phyloP scores from a whole-genome alignment of 1,284 basidiomycete genomes.

The Austropuccinia psidii region DNA sequence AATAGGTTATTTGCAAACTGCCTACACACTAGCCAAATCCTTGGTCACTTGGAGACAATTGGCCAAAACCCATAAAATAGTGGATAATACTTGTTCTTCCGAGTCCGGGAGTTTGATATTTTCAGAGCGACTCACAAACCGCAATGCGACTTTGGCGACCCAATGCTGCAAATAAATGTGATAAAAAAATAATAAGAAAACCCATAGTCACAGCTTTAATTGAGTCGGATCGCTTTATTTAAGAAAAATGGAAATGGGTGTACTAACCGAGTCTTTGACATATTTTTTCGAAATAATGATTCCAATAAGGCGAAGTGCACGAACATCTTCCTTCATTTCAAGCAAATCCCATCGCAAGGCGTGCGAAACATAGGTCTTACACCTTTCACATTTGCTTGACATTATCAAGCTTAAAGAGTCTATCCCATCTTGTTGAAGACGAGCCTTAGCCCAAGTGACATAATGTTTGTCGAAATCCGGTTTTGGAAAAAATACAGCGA shows the following conservation, averaged over 20 bases:
- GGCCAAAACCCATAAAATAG: slow-evolving; percentile 25
- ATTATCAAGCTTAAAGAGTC: slow-evolving; percentile 11
- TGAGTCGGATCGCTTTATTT: neutral
- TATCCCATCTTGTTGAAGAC: slow-evolving; percentile 15
- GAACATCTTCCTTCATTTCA: neutral
- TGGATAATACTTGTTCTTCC: slow-evolving; percentile 3
- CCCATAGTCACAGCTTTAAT: neutral
- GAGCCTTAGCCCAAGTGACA: slow-evolving; percentile 4
- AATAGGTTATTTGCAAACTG: neutral
- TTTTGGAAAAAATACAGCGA: slow-evolving; percentile 9
- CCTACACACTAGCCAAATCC: neutral
- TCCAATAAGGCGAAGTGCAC: slow-evolving; percentile 23
- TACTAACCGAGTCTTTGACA: slow-evolving; percentile 16
- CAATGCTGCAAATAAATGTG: neutral
- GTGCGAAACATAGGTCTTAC: neutral
- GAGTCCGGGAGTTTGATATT: neutral
- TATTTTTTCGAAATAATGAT: slow-evolving; percentile 27
- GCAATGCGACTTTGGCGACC: neutral
- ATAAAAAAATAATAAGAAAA: neutral
- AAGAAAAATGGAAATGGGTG: neutral
- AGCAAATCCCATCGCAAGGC: neutral
- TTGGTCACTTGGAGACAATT: slow-evolving; percentile 19
- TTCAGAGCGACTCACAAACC: neutral
- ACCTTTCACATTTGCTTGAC: slow-evolving; percentile 8
- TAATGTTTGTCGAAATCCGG: slow-evolving; percentile 1